Base-by-base conservation (phyloP, 768 basidiomycete species). In the Xerocomellus chrysenteron region DNA sequence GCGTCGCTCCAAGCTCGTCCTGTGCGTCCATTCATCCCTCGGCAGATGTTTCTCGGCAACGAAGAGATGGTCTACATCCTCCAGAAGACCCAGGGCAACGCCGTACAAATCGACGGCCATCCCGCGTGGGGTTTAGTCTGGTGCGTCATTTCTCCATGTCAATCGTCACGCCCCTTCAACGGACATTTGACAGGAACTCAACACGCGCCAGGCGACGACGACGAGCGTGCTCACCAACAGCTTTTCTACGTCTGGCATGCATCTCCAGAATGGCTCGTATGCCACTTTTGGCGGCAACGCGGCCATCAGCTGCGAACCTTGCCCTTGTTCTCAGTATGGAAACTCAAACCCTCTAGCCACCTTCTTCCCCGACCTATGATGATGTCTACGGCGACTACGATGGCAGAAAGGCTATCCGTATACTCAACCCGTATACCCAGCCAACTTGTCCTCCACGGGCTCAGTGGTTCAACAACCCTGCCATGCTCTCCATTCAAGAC, bases 81-180 rank as follows among this genome's bases (percentile, higher is more conserved):
- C 39, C 93, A 96, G 80, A 96, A 96, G 74, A 83, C 86, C 6
- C 88, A 93, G 66, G 83, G 82, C 24, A 93, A 94, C 69, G 76
- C 79, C 2, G 80, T 80, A 4, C 77, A 80, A 59, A 76, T 91
- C 54, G 77, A 80, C 57, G 83, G 83, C 1, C 90, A 90, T 70
- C 82, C 90, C 12, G 87, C 87, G 2, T 88, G 86, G 83, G 90
- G 82, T 8, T 71, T 86, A 0, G 83, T 83, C 11, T 91, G 85
- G 85, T 85, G 26, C 33, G 59, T 8, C 11, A 21, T 21, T n/a
- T 3, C 13, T 5, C 6, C 3, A 0, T 21, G 41, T 9, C 24
- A 2, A 11, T 57, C n/a, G 6, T 6, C 14, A 7, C 14, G 0
- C 11, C 3, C 4, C n/a, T 17, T 1, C 7, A 1, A 48, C 44